Evolutionary conservation across 257 asterid genomes (phyloP).

Genomic region (Mitragyna speciosa): DNA sequence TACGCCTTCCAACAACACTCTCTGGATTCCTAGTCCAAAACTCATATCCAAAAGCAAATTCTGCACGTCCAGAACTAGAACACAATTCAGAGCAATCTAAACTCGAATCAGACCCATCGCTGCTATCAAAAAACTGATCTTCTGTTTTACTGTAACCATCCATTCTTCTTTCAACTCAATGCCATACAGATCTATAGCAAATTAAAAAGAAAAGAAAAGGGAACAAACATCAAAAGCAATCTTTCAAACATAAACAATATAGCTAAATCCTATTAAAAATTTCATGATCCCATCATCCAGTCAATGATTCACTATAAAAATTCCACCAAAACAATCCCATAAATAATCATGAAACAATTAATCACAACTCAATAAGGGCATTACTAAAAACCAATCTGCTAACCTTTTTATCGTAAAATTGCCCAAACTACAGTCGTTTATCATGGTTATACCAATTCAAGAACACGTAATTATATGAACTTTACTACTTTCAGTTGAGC

Average conservation of each 20-base stretch:
- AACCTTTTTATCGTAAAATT: not conserved
- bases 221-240: not conserved
- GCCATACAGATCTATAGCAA: constrained; percentile 29
- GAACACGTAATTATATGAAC: constrained; percentile 6
- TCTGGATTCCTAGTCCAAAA: constrained; percentile 64
- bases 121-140: constrained; percentile 64
- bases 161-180: constrained; percentile 42
- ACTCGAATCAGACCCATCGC: constrained; percentile 52
- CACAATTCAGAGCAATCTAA: constrained; percentile 49
- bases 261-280: not conserved
- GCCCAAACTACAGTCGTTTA: not conserved
- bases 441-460: not conserved
- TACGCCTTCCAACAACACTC: constrained; percentile 67
- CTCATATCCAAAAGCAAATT: constrained; percentile 56
- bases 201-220: not conserved
- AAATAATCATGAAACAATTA: not conserved
- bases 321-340: not conserved
- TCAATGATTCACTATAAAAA: not conserved
- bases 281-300: constrained; percentile 4
- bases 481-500: not conserved
- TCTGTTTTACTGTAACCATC: constrained; percentile 39
- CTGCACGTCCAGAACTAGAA: constrained; percentile 36
- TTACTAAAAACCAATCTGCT: not conserved
- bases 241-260: not conserved
- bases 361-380: not conserved